These are phyloP conservation scores for Pichia pseudocactophila DNA, from an alignment of 805 yeast species.

Conservation along the genomic window DNA sequence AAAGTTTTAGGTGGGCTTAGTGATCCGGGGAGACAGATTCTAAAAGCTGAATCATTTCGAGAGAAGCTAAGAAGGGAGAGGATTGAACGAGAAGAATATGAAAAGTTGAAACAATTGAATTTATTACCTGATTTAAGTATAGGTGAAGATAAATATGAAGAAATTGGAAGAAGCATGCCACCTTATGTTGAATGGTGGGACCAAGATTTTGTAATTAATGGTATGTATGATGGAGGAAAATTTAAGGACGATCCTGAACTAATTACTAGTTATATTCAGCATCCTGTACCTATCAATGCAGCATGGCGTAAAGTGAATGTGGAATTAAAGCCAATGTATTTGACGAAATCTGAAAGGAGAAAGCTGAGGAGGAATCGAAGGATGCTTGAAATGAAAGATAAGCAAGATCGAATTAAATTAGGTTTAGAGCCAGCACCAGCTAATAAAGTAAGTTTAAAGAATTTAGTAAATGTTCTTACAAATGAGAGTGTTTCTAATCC, in stretches of 20 bases:
- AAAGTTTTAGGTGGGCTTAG: constrained; percentile 42
- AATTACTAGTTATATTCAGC: constrained; percentile 67
- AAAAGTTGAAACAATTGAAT: constrained; percentile 30
- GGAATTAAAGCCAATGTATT: constrained; percentile 38
- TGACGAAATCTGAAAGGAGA: constrained; percentile 73
- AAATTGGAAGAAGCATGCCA: constrained; percentile 36
- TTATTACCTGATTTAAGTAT: constrained; percentile 40
- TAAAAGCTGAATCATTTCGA: constrained; percentile 44
- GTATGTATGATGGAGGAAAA: constrained; percentile 27
- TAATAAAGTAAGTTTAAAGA: constrained; percentile 78
- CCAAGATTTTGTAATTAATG: constrained; percentile 36
- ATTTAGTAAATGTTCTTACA: constrained; percentile 79
- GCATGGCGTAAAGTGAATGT: constrained; percentile 45
- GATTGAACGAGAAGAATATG: constrained; percentile 25
- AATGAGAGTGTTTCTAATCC: constrained; percentile 85
- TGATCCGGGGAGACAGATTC: constrained; percentile 55
- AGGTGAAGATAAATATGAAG: constrained; percentile 40
- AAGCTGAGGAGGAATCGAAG: constrained; percentile 65
- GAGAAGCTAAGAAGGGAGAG: constrained; percentile 28
- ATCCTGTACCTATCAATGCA: constrained; percentile 61
- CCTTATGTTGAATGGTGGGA: constrained; percentile 92
- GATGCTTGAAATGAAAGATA: constrained; percentile 51
- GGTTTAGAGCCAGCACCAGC: constrained; percentile 86
- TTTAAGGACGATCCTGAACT: constrained; percentile 36
- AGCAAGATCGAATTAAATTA: constrained; percentile 65